A percentile compares a stretch with the other conserved stretches of the same genome.
Conservation (phyloP, 495 filamentous ascomycete species). For the Thozetella sp. region DNA sequence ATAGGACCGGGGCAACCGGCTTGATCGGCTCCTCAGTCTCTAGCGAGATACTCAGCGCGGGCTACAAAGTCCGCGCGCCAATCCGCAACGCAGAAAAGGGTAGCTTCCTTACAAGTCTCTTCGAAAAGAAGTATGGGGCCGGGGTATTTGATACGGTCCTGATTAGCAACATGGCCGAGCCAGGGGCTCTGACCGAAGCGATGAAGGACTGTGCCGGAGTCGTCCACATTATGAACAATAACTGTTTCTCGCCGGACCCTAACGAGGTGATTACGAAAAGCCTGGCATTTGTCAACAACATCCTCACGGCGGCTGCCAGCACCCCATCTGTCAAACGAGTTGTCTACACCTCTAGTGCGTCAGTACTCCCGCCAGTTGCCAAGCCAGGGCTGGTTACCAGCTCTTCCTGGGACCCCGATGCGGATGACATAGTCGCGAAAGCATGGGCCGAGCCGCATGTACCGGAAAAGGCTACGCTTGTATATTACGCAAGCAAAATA, state of each 20-base stretch:
- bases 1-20: background rate
- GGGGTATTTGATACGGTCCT: background rate
- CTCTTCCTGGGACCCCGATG: background rate
- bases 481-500: background rate
- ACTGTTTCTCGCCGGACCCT: background rate
- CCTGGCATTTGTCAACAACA: background rate
- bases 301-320: background rate
- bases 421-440: background rate
- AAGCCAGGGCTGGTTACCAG: background rate
- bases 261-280: background rate
- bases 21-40: background rate
- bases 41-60: background rate
- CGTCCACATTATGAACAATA: background rate
- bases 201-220: background rate
- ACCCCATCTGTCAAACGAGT: background rate
- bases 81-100: background rate
- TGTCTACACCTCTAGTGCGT: background rate
- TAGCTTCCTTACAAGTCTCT: background rate
- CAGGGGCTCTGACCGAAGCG: background rate
- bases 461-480: background rate
- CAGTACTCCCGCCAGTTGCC: background rate
- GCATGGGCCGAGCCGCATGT: background rate
- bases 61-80: background rate
- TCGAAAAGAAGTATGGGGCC: background rate
- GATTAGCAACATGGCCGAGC: background rate